Base-by-base conservation (phyloP, 2,329 filamentous ascomycete genomes). In the Elsinoe fawcettii region DNA sequence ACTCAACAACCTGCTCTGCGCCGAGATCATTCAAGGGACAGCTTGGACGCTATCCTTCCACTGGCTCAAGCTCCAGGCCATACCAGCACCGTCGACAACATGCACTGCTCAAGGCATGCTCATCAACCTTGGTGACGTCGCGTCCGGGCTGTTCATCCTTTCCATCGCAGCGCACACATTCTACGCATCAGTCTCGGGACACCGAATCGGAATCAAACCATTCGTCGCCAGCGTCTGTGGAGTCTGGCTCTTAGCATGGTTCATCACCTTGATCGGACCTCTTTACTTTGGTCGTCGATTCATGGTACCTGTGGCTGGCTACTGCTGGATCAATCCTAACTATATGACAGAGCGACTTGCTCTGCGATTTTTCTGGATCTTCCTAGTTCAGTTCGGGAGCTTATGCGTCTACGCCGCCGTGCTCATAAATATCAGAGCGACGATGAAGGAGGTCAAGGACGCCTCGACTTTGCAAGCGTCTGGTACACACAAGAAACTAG, bases 101-200 rank as follows among this genome's bases (percentile, higher is more conserved):
- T 88, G 85, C 69, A 78, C 78, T 63, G 77, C 77, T 0, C 85
- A 88, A 67, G 85, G 84, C n/a, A 83, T 84, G 73, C 82, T 87
- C 47, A 73, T 87, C 2, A 85, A 82, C 2, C 80, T 79, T 0
- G 85, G 85, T 55, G 51, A 54, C 20, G 32, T 54, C 3, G 76
- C 83, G 0, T 83, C 80, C 23, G 85, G 82, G 60, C 77, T 84
- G 51, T 88, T 86, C 66, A 84, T 86, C 62, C 78, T 81, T 1
- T 72, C 75, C 0, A 86, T 88, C 63, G 84, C 83, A 4, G 59
- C 84, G 0, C 84, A 88, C 64, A 87, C 84, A 0, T 87, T 85
- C 61, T 72, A 82, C 5, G 79, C 78, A 0, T 78, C 88, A 1
- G 79, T 87, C 1, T 74, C 74, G 36, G 74, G 77, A 8, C 80